These are phyloP conservation scores for Mikania micrantha DNA, from an alignment of 129 eudicot genomes.

Conservation along the genomic window DNA sequence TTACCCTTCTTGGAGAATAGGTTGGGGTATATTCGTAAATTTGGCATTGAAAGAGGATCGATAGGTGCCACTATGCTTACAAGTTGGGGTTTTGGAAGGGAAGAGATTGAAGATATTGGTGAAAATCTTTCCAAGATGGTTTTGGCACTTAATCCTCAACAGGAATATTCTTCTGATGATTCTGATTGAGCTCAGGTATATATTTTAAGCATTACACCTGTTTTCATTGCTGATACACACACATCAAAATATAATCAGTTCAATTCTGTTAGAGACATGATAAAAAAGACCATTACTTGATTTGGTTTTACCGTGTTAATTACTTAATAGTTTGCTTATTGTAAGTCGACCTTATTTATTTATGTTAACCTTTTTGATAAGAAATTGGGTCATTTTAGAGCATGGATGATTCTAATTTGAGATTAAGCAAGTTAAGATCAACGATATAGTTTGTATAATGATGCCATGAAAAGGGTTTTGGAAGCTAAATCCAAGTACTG, in stretches of 20 bases:
- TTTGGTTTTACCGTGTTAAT: not conserved
- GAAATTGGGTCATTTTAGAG: not conserved
- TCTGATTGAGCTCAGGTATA: constrained; percentile 42
- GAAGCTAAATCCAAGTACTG: not conserved
- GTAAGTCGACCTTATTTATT: not conserved
- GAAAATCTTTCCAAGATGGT: constrained; percentile 73
- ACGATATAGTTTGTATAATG: not conserved
- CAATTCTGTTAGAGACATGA: not conserved
- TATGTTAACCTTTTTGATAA: not conserved
- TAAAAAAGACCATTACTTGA: too few species aligned
- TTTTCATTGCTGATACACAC: not conserved
- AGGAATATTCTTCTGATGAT: constrained; percentile 58
- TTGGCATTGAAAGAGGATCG: constrained; percentile 72
- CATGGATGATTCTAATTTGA: not conserved
- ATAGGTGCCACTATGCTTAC: constrained; percentile 50
- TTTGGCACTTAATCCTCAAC: constrained; percentile 39
- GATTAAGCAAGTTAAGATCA: not conserved
- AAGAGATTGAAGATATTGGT: constrained; percentile 77
- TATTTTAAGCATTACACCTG: not conserved
- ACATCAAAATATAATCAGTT: not conserved
- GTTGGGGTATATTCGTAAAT: constrained; percentile 54
- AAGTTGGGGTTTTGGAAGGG: constrained; percentile 85
- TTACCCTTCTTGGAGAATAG: constrained; percentile 70
- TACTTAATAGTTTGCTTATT: not conserved
- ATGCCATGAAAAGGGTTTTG: not conserved